A percentile compares a stretch with the other conserved stretches of the same genome.
Conservation (phyloP, 495 filamentous ascomycete species). For the Poronia punctata region DNA sequence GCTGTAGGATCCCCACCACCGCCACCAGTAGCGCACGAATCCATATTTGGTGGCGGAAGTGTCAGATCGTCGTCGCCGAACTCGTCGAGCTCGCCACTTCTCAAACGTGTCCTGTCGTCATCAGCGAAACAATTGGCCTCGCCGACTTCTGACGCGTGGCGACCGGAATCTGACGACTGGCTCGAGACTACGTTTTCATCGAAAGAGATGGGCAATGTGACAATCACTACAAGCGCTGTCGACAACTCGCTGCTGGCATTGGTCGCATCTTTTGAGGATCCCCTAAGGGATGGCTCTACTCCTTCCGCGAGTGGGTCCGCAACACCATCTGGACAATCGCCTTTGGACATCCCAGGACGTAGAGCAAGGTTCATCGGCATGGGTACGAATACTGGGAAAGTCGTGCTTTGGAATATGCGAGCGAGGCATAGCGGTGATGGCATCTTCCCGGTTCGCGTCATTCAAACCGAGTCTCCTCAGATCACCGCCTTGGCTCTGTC, state of each 20-base stretch:
- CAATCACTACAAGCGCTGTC: slow-evolving; percentile 65
- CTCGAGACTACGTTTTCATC: slow-evolving; percentile 22
- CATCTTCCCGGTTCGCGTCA: slow-evolving; percentile 61
- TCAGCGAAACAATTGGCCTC: slow-evolving; percentile 15
- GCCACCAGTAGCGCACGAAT: slow-evolving; percentile 10
- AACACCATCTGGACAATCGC: slow-evolving; percentile 22
- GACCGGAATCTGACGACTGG: slow-evolving; percentile 31
- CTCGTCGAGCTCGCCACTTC: slow-evolving; percentile 13
- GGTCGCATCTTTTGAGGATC: slow-evolving; percentile 69
- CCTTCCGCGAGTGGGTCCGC: slow-evolving; percentile 11
- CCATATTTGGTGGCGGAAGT: slow-evolving; percentile 26
- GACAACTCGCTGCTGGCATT: slow-evolving; percentile 69
- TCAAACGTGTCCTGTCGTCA: slow-evolving; percentile 9
- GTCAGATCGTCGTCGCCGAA: slow-evolving; percentile 9
- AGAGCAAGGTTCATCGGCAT: slow-evolving; percentile 73
- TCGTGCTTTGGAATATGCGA: slow-evolving; percentile 83
- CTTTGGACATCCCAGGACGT: slow-evolving; percentile 68
- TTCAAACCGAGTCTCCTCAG: slow-evolving; percentile 86
- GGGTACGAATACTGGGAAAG: slow-evolving; percentile 69
- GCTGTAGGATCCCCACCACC: slow-evolving; percentile 11
- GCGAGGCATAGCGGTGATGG: slow-evolving; percentile 44
- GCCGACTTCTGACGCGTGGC: neutral
- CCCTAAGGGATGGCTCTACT: slow-evolving; percentile 34
- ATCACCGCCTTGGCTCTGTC: slow-evolving; percentile 81
- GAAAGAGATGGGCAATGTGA: slow-evolving; percentile 20